Base-by-base conservation (phyloP, 106 monocot species). In the Hemerocallis citrina region DNA sequence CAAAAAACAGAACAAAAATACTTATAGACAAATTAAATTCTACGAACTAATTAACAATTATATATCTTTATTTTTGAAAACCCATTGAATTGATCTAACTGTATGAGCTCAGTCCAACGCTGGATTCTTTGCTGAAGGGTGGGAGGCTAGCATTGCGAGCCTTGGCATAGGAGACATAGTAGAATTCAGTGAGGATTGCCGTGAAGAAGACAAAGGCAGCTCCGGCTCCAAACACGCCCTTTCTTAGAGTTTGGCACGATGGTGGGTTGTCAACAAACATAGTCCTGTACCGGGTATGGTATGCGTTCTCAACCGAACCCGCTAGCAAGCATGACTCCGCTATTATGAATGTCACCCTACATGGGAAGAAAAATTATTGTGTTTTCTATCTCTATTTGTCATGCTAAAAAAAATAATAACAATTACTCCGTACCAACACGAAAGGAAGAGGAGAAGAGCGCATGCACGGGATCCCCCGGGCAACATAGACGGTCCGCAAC, bases 161-260 rank as follows among this genome's bases (percentile, higher is more conserved):
- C 63, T 74, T 84, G 63, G 87, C 33, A 67, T 68, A 84, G 55
- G 69, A 76, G 55, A 73, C 6, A 73, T 81, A 81, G 78, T 81
- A 75, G 42, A 88, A 67, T 61, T 88, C 76, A 7, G 88, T 57
- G 35, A 93, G 64, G 31, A 88, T 74, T 10, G 75, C 71, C 12
- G 92, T 93, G 73, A 93, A 88, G 74, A 88, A 81, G 56, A 79
- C 70, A 71, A 93, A 93, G 14, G 92, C 81, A 7, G 88, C 88
- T 14, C 81, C 92, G 16, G 88, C 92, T 29, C 57, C 88, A 40
- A 93, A 93, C 36, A 93, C 84, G 23, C 92, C 92, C 62, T 85
- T 93, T 25, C 88, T 63, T 22, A 60, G 7, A 22, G 59, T 27
- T 60, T 75, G 55, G 72, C 92, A 93, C 13, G 79, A 74, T 25